A percentile compares a stretch with the other conserved stretches of the same genome.
phyloP scores from a whole-genome alignment of 2,329 filamentous ascomycete genomes.

The Aspergillus pseudoviridinutans region DNA sequence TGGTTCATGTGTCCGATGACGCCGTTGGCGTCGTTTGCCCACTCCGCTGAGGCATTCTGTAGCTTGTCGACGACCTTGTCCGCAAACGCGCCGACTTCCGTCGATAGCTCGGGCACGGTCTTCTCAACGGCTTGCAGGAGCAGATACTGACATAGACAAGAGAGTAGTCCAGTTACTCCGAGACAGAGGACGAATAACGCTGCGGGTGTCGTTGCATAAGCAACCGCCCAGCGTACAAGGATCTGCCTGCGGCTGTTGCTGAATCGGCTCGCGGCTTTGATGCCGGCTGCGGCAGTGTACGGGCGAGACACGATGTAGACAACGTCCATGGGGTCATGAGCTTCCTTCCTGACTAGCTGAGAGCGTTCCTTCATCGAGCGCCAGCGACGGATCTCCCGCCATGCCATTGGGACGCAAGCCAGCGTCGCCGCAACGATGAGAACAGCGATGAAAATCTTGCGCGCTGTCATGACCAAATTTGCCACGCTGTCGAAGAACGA shows the following conservation, averaged over 20 bases:
- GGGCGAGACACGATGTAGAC: constrained; percentile 84
- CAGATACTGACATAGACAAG: constrained; percentile 76
- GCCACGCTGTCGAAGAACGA: constrained; percentile 76
- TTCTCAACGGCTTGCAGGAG: constrained; percentile 70
- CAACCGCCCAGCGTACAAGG: constrained; percentile 75
- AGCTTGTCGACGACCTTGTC: constrained; percentile 71
- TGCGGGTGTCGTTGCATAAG: constrained; percentile 79
- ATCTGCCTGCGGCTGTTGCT: constrained; percentile 61
- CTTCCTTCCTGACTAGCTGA: constrained; percentile 59
- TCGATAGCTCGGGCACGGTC: constrained; percentile 69
- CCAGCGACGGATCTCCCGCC: constrained; percentile 74
- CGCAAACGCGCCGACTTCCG: constrained; percentile 74
- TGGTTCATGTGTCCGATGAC: constrained; percentile 62
- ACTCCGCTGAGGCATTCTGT: constrained; percentile 67
- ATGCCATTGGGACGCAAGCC: constrained; percentile 75
- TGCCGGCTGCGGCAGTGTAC: constrained; percentile 66
- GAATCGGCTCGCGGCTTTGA: constrained; percentile 65
- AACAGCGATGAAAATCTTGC: constrained; percentile 71
- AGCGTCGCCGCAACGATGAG: constrained; percentile 67
- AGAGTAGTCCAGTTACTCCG: constrained; percentile 74
- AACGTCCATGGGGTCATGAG: constrained; percentile 78
- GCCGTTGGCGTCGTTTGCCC: constrained; percentile 72
- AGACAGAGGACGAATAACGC: constrained; percentile 84
- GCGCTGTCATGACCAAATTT: constrained; percentile 62
- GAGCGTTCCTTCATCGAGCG: constrained; percentile 67